phyloP scores from a whole-genome alignment of 2,329 filamentous ascomycete genomes.

The Akanthomyces muscarius region DNA sequence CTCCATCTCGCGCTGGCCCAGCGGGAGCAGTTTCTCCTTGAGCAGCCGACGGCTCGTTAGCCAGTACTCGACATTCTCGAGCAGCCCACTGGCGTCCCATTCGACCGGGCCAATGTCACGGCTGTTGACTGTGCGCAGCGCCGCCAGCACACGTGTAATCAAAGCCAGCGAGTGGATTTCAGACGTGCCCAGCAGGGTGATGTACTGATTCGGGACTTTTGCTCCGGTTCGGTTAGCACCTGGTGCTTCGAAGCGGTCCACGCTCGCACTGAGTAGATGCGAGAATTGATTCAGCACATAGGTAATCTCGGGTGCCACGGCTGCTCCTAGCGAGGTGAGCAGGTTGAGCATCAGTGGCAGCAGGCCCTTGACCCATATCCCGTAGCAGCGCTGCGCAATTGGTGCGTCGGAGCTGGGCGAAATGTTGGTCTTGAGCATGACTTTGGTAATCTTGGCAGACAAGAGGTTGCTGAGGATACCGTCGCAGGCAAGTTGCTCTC shows the following conservation, averaged over 20 bases:
- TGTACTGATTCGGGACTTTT: constrained; percentile 51
- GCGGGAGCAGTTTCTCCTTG: constrained; percentile 67
- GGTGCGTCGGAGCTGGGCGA: constrained; percentile 74
- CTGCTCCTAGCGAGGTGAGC: constrained; percentile 72
- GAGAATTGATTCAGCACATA: constrained; percentile 89
- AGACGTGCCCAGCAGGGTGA: constrained; percentile 69
- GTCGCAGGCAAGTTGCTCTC: constrained; percentile 86
- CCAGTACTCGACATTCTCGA: constrained; percentile 82
- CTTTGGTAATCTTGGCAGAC: constrained; percentile 72
- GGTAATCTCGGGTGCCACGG: constrained; percentile 78
- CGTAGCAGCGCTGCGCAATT: constrained; percentile 69
- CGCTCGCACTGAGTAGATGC: constrained; percentile 67
- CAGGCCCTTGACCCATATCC: constrained; percentile 85
- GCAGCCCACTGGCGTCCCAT: constrained; percentile 68
- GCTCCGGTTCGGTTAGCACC: constrained; percentile 50
- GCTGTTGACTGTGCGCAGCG: constrained; percentile 61
- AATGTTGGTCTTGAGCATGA: constrained; percentile 67
- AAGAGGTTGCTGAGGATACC: constrained; percentile 76
- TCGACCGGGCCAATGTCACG: constrained; percentile 68
- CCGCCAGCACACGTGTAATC: constrained; percentile 67
- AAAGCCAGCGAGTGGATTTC: constrained; percentile 78
- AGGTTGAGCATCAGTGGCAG: constrained; percentile 87
- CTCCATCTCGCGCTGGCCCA: constrained; percentile 67
- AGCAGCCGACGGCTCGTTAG: constrained; percentile 65
- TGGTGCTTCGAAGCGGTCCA: constrained; percentile 65